Base-by-base conservation (phyloP, 2,329 filamentous ascomycete genomes). In the Colletotrichum somersetense region DNA sequence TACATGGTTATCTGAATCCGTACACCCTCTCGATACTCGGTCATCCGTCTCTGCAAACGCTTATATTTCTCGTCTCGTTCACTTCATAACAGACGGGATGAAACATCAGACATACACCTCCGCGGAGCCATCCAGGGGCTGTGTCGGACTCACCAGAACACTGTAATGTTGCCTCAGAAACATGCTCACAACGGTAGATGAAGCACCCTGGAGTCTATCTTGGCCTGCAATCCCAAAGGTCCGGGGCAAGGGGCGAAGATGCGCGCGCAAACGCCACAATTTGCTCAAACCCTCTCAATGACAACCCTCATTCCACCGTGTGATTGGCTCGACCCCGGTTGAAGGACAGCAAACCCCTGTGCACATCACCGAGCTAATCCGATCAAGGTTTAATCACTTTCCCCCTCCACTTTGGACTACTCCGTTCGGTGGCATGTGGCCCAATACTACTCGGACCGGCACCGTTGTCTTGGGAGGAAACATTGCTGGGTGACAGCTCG, bases 241-340 rank as follows among this genome's bases (percentile, higher is more conserved):
- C 14, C 6, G 18, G 50, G 50, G 26, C 5, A 30, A 26, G 26
- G 48, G 23, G 35, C 0, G 10, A 38, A 18, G 6, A 48, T 48
- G 46, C 48, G 44, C 35, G 65, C 68, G 57, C 66, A 46, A 44
- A 76, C 74, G 77, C 79, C 78, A 83, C 79, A 86, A 86, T 77
- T 81, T 86, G 85, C 84, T 86, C 85, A 86, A 86, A 86, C 77
- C 78, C 79, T 78, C 84, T 83, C 84, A 84, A 74, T 71, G 66
- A 62, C 67, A 71, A 46, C 12, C 38, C 30, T 11, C 23, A 7
- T 16, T 11, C 30, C 0, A 11, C 5, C 12, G 11, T 23, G 18
- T 69, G 58, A 72, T 72, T 72, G 66, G 69, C 16, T n/a, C 14
- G 3, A 8, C 5, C 12, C 12, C 7, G 12, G 26, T 23, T n/a